Conservation (phyloP, 192 early-diverging fungal genomes). For the Dissophora ornata region DNA sequence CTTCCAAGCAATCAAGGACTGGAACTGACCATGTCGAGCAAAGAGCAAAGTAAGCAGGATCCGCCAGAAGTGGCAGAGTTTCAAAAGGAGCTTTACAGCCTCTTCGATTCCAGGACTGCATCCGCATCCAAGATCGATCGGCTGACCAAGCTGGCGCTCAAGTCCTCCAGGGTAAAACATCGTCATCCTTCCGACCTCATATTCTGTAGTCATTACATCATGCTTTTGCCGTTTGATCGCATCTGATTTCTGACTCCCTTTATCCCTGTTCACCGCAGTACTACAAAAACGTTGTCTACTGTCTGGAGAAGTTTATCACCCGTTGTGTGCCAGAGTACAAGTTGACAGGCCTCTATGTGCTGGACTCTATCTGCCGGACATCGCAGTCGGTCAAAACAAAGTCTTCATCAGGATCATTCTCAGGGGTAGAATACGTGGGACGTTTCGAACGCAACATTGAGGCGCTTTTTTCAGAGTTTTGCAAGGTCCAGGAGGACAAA, state of each 20-base stretch:
- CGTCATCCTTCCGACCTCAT: background rate
- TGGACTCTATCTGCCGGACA: conserved; percentile 66
- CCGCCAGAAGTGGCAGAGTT: conserved; percentile 52
- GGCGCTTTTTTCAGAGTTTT: conserved; percentile 56
- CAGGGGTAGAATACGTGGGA: conserved; percentile 55
- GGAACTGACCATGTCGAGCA: conserved; percentile 11
- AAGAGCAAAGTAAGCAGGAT: conserved; percentile 26
- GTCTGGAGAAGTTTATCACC: conserved; percentile 64
- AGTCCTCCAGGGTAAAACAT: conserved; percentile 46
- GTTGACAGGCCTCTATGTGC: conserved; percentile 69
- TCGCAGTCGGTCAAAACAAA: conserved; percentile 54
- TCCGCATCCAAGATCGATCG: conserved; percentile 58
- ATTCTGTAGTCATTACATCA: background rate
- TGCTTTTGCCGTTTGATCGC: too few relatives aligned
- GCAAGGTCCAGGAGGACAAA: conserved; percentile 52
- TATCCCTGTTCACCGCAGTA: conserved; percentile 45
- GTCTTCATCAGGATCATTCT: conserved; percentile 27
- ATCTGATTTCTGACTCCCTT: background rate
- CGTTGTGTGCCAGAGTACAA: conserved; percentile 65
- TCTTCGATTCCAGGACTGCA: conserved; percentile 54
- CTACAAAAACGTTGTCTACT: conserved; percentile 63
- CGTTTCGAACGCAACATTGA: conserved; percentile 57
- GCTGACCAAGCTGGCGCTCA: conserved; percentile 57
- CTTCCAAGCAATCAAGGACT: too few relatives aligned
- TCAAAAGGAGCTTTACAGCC: conserved; percentile 51